phyloP scores from a whole-genome alignment of 208 protist genomes.

The Trypanosoma lewisi region DNA sequence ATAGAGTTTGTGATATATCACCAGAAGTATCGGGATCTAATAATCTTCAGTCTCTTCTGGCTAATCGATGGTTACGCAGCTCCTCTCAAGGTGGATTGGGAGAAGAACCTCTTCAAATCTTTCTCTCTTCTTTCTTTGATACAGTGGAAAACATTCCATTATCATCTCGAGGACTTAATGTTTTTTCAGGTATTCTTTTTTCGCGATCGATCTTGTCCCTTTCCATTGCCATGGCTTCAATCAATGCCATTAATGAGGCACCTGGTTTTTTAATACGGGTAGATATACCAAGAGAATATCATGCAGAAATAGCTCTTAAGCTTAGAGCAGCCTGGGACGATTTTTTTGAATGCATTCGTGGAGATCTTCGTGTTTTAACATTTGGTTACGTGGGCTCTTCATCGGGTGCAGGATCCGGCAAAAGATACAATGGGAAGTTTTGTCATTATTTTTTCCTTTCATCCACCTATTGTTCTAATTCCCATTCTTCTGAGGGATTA shows the following conservation, averaged over 20 bases:
- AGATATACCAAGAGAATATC: conserved; percentile 48
- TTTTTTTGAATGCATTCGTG: conserved; percentile 46
- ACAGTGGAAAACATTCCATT: conserved; percentile 36
- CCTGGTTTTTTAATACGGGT: conserved; percentile 56
- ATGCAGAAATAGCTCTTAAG: conserved; percentile 34
- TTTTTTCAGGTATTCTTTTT: conserved; percentile 61
- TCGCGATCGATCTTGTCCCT: conserved; percentile 56
- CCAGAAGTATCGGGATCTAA: conserved; percentile 30
- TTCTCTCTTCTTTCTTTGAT: conserved; percentile 47
- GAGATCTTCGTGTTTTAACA: conserved; percentile 37
- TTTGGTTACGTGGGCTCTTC: conserved; percentile 57
- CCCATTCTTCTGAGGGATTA: conserved; percentile 13
- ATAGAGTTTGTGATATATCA: conserved; percentile 33
- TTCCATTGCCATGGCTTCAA: conserved; percentile 31
- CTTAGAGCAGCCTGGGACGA: conserved; percentile 54
- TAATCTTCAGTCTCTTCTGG: conserved; percentile 52
- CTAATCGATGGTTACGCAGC: conserved; percentile 48
- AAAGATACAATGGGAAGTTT: conserved; percentile 36
- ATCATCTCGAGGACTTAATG: conserved; percentile 17
- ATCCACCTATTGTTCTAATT: conserved; percentile 24
- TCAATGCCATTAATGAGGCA: conserved; percentile 50
- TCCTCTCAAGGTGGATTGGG: conserved; percentile 35
- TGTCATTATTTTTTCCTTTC: conserved; percentile 75
- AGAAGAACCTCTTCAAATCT: conserved; percentile 53
- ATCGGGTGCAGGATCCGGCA: conserved; percentile 27